Evolutionary conservation across 1,284 basidiomycete genomes (phyloP), one percentile per base, ranked within the genome.

Genomic region (Salmacisia buchloeana): DNA sequence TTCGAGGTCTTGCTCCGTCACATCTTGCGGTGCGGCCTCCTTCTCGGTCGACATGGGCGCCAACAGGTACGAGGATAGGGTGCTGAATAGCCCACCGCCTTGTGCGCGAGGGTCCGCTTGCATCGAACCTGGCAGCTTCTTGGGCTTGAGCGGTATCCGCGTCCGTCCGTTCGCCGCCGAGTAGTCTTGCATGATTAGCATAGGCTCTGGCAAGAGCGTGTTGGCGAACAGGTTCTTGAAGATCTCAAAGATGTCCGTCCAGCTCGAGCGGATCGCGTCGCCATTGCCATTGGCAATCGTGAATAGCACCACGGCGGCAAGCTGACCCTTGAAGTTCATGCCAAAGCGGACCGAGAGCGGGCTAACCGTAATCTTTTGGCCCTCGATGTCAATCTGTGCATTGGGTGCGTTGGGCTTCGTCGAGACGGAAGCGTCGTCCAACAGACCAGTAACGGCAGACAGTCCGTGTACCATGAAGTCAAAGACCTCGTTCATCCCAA

Each of bases 151-250:
- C 18, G 74, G 73, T 23, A 76, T 75, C 10, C 18, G 45, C 10
- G 29, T 46, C 1, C 39, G 58, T 6, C 58, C 31, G 18, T n/a
- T 45, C 31, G 58, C 27, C 43, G 35, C 39, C n/a, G 43, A 83
- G 81, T 97, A 97, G 79, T 97, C 94, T 77, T 94, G 92, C 90
- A 97, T 94, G 76, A 91, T 89, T n/a, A 94, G 83, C 87, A 98
- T 90, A 60, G 87, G 84, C 3, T 94, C 25, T 1, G 76, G 73
- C 7, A 99, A 83, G 31, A 98, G 84, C 2, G 92, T 94, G 78
- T 97, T 90, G 46, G 94, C 82, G 82, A 98, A 98, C 27, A 99
- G 83, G 36, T 93, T 97, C 76, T 94, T 90, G 82, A 97, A 93
- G 87, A 98, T 97, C 80, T 97, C 94, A 74, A 98, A 97, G 63